Base-by-base conservation (phyloP, 352 stramenopile species). In the Globisporangium iwayamae region DNA sequence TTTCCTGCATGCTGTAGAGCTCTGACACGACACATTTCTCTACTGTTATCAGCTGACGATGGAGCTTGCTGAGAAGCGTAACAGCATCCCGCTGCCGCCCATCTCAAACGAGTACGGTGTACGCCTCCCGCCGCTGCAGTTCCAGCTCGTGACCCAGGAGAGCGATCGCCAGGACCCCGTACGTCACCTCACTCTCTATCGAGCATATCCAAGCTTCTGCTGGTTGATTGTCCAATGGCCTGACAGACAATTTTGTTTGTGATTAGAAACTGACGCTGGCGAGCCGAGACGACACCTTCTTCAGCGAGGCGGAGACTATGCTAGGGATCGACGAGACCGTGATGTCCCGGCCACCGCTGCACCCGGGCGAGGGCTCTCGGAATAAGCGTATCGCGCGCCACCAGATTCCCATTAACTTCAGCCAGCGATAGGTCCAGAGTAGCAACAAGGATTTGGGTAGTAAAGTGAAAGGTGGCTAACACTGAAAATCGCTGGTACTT, bases 31-130 rank as follows among this genome's bases (percentile, higher is more conserved):
- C 16, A 4, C n/a, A 28, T 50, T 46, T n/a, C 18, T 36, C 41
- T 10, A 22, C 20, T 36, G 10, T 46, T 13, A 30, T 34, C 16
- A 94, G 85, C 56, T 95, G 38, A 90, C 90, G 73, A 93, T 95
- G 83, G 87, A 95, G 68, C 62, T 95, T 45, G 87, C 87, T 2
- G 81, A 95, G 34, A 93, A 94, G 68, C 80, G 85, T 60, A 95
- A 95, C 63, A 75, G 72, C 43, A 76, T 95, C 28, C 83, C 85
- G 10, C 65, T 95, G 8, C 87, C 87, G 38, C 72, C 72, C 7
- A 93, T 95, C 51, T 87, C 85, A 10, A 92, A 83, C 68, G 85
- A 95, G 67, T 94, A 94, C 47, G 87, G 87, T 46, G 85, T 94
- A 56, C 79, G 80, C 3, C 74, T 95, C 47, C 87, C 87, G 11